Evolutionary conservation across 352 stramenopile genomes (phyloP), one percentile per base, ranked within the genome.

Genomic region (Phytophthora colocasiae): DNA sequence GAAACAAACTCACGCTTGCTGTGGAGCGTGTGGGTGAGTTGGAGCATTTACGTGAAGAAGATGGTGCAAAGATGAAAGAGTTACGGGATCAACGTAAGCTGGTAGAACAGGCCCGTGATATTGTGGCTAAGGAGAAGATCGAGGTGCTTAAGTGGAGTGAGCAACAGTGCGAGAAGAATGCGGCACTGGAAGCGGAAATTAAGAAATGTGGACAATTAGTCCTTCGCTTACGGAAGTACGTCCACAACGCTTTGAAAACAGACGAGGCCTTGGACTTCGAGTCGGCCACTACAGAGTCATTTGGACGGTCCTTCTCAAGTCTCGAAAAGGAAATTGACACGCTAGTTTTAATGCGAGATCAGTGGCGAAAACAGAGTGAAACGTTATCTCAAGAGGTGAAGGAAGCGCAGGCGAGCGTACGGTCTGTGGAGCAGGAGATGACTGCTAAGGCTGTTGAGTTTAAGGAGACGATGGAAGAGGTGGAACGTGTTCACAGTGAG

Each of bases 61-160:
- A 84, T 47, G 63, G 69, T 10, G 10, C 52, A 19, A 67, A 71
- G 29, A 58, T 83, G 31, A 73, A 82, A 26, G 73, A 87, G 6
- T 56, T 90, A 31, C 62, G 55, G 0, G 77, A 86, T 29, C 71
- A 87, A 36, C 51, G 77, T 22, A 58, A 65, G 22, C 17, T 92
- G 6, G 66, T 70, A 14, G 82, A 92, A 51, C 73, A 90, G 39
- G 78, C 81, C 2, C 78, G 80, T 7, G 84, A 91, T n/a, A 89
- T 92, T 26, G 59, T 71, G n/a, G 65, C 40, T 5, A 68, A 83
- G 12, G 84, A 92, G 55, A 91, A 91, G 57, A 61, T 69, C 12
- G 80, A 91, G 31, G 59, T 91, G 10, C 59, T 92, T 19, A 69
- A 81, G 45, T 91, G 84, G 84, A 85, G 80, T 41, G 76, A 89